phyloP scores from a whole-genome alignment of 2,329 filamentous ascomycete genomes.

The Nigrograna mackinnonii region DNA sequence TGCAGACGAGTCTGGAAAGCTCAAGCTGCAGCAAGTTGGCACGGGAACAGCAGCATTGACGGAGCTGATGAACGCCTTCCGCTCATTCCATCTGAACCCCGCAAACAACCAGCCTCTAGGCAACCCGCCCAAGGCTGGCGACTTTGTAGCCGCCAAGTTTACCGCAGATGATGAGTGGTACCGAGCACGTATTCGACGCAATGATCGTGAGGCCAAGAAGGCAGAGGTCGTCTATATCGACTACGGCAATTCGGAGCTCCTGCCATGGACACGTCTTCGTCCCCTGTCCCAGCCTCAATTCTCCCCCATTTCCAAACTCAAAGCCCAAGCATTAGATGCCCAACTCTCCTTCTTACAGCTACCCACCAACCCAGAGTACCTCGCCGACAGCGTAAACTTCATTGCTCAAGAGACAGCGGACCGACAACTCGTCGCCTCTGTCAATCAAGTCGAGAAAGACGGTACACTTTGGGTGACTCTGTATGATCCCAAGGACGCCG shows the following conservation, averaged over 20 bases:
- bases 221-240: slow-evolving; percentile 94
- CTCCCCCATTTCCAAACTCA: slow-evolving; percentile 72
- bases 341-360: slow-evolving; percentile 88
- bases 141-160: slow-evolving; percentile 90
- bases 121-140: slow-evolving; percentile 83
- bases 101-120: slow-evolving; percentile 75
- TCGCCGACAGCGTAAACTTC: slow-evolving; percentile 76
- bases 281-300: slow-evolving; percentile 82
- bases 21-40: slow-evolving; percentile 92
- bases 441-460: slow-evolving; percentile 83
- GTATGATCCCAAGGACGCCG: slow-evolving; percentile 74
- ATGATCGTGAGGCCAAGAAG: slow-evolving; percentile 84
- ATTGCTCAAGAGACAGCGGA: slow-evolving; percentile 75
- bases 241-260: slow-evolving; percentile 90
- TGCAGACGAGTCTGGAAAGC: slow-evolving; percentile 76
- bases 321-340: slow-evolving; percentile 84
- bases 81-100: slow-evolving; percentile 84
- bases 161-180: slow-evolving; percentile 92
- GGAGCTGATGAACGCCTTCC: slow-evolving; percentile 87
- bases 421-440: slow-evolving; percentile 82
- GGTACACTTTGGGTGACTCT: slow-evolving; percentile 84
- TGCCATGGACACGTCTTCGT: slow-evolving; percentile 83
- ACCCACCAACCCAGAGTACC: slow-evolving; percentile 79
- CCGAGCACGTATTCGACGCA: slow-evolving; percentile 84
- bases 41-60: slow-evolving; percentile 83